Evolutionary conservation across 2,329 filamentous ascomycete genomes (phyloP), one percentile per base, ranked within the genome.

Genomic region (Beauveria varroae): DNA sequence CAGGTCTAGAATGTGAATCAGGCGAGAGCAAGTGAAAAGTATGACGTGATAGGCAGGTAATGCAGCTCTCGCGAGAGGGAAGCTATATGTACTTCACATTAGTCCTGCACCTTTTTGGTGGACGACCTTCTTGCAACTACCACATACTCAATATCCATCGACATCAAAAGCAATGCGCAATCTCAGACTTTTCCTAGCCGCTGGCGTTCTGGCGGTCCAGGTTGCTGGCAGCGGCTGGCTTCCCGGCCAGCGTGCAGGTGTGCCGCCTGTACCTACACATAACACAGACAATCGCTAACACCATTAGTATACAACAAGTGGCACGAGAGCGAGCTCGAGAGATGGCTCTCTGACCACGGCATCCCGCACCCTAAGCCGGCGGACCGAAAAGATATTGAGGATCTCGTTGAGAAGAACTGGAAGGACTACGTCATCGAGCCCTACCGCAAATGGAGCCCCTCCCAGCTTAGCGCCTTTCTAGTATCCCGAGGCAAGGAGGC

Each of bases 241-340:
- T 72, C 85, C 74, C 18, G 74, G 74, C n/a, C 68, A 84, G 72
- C 95, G 91, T 76, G 81, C 91, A 71, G 88, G 93, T 96, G 82
- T 69, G 89, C 66, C 40, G 22, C n/a, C 3, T 26, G 18, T 20
- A 37, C 34, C 28, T 51, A 34, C n/a, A 40, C 7, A 12, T 9
- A n/a, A 20, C n/a, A 24, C 7, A n/a, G 44, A 20, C 40, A 10
- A 49, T 16, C n/a, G 22, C 49, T 53, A 58, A 47, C 28, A 16
- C 30, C 26, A 7, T 18, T 55, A 96, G 93, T 88, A 18, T 98
- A 98, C 82, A 97, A 98, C 79, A 97, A 95, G 75, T 99, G 95
- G 95, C 93, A 98, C 70, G 88, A 98, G 80, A 96, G 91, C 24
- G 95, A 99, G 81, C 86, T 99, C 34, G 93, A 99, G 79, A 86